Evolutionary conservation across 1,284 basidiomycete species (phyloP).

Genomic region (Lignosus rhinocerotis): DNA sequence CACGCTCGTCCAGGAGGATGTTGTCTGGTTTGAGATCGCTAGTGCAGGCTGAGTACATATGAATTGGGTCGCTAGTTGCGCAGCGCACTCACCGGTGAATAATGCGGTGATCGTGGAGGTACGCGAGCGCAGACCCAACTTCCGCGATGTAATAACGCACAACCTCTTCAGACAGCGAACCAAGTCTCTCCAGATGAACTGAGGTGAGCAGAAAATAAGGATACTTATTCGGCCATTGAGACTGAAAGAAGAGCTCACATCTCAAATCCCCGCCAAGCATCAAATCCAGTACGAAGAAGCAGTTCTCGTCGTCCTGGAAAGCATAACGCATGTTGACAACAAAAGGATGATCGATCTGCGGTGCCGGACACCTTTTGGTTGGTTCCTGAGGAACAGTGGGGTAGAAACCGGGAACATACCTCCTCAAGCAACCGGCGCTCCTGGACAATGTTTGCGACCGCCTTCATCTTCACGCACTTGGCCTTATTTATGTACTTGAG

Average conservation of each 20-base stretch:
- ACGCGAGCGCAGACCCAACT: constrained; percentile 82
- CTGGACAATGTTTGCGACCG: constrained; percentile 93
- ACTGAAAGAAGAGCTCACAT: constrained; percentile 53
- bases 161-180: constrained; percentile 74
- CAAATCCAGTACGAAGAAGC: constrained; percentile 95
- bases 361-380: not conserved
- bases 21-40: constrained; percentile 98
- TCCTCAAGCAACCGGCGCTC: constrained; percentile 89
- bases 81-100: constrained; percentile 77
- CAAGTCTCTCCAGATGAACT: constrained; percentile 89
- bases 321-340: constrained; percentile 95
- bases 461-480: constrained; percentile 88
- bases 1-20: constrained; percentile 87
- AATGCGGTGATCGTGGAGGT: constrained; percentile 89
- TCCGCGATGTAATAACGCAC: constrained; percentile 93
- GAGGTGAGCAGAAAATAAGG: not conserved
- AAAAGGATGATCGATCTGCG: constrained; percentile 91
- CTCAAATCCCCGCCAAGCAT: constrained; percentile 96
- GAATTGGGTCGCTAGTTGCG: not conserved
- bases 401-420: constrained; percentile 44
- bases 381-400: constrained; percentile 14
- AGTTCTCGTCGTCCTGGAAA: constrained; percentile 97
- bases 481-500: constrained; percentile 98
- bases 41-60: not conserved
- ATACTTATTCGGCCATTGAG: constrained; percentile 2